Percentiles rank a stretch among this genome's conserved stretches.
Evolutionary conservation across 2,329 filamentous ascomycete species (phyloP).

Genomic region (Fusarium sp.): DNA sequence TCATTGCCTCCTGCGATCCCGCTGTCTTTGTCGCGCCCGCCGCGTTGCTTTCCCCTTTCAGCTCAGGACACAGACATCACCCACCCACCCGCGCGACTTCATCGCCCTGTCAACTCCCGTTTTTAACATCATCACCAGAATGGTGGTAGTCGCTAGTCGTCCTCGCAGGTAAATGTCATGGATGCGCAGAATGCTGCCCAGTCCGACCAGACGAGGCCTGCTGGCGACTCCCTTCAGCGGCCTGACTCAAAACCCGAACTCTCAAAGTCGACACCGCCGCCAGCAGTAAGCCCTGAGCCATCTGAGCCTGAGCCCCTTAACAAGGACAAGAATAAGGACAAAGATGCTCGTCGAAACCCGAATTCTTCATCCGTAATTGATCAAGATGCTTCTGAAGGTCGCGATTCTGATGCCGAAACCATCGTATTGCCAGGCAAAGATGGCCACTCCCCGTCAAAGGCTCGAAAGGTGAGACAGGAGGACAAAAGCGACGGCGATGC

Average conservation of each 20-base stretch:
- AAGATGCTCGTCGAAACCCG: slow-evolving; percentile 51
- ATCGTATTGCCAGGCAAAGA: slow-evolving; percentile 77
- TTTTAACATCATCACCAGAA: slow-evolving; percentile 61
- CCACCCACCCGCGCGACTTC: slow-evolving; percentile 43
- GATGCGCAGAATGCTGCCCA: slow-evolving; percentile 77
- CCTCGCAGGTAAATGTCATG: slow-evolving; percentile 73
- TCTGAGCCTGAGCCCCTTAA: slow-evolving; percentile 33
- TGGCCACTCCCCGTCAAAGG: slow-evolving; percentile 73
- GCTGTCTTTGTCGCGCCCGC: slow-evolving; percentile 29
- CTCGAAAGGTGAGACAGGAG: slow-evolving; percentile 74
- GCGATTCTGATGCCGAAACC: slow-evolving; percentile 79
- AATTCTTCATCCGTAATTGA: slow-evolving; percentile 49
- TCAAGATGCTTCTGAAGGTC: slow-evolving; percentile 63
- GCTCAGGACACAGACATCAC: slow-evolving; percentile 33
- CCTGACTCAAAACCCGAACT: slow-evolving; percentile 47
- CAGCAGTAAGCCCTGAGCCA: slow-evolving; percentile 46
- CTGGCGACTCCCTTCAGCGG: slow-evolving; percentile 65
- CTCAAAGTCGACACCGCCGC: slow-evolving; percentile 44
- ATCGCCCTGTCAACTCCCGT: slow-evolving; percentile 44
- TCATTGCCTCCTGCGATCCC: slow-evolving; percentile 18
- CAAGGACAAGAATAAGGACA: slow-evolving; percentile 45
- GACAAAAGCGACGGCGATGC: slow-evolving; percentile 66
- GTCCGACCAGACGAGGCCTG: slow-evolving; percentile 71
- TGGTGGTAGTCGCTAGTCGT: slow-evolving; percentile 67
- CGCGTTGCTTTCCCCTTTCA: slow-evolving; percentile 25